Base-by-base conservation (phyloP, 2,329 filamentous ascomycete species). In the Cryphonectria carpinicola region DNA sequence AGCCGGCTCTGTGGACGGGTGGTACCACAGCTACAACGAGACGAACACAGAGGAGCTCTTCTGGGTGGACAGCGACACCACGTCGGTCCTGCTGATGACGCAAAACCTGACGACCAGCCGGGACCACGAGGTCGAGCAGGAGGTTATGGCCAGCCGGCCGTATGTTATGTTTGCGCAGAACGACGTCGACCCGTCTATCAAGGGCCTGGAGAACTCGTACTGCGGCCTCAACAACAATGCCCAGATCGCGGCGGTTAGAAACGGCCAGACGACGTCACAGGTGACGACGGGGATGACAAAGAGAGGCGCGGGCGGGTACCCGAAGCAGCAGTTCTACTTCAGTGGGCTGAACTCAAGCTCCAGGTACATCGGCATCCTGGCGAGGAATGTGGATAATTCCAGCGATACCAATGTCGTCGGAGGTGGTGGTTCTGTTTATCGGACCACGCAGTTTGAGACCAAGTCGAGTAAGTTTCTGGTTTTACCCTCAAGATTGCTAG, bases 261-360 rank as follows among this genome's bases (percentile, higher is more conserved):
- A 88, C 72, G 85, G 86, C 69, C 84, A 82, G 62, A 79, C 81
- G 28, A 79, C 82, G 41, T 82, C 80, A 71, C 80, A 84, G 65
- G 85, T 89, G 41, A 83, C 82, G 19, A 89, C 87, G 61, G 85
- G 87, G 54, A 92, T 97, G 85, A 95, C 90, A 2, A 89, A 85
- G 39, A 87, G 89, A 43, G 93, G 89, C 4, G 82, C 86, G 1
- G 89, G 89, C 4, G 88, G 88, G 66, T 84, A 90, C 71, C 93
- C 93, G 0, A 95, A 94, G 78, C 91, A 97, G 79, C 94, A 97
- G 76, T 97, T 99, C 79, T 94, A 95, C 76, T 85, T 98, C 64
- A 89, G 87, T 52, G 89, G 90, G 0, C 86, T 99, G 56, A 93
- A 94, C 72, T 82, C 86, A 4, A 93, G 89, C 75, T 90, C 91